phyloP scores from a whole-genome alignment of 495 filamentous ascomycete species.

The Daldinia grandis region DNA sequence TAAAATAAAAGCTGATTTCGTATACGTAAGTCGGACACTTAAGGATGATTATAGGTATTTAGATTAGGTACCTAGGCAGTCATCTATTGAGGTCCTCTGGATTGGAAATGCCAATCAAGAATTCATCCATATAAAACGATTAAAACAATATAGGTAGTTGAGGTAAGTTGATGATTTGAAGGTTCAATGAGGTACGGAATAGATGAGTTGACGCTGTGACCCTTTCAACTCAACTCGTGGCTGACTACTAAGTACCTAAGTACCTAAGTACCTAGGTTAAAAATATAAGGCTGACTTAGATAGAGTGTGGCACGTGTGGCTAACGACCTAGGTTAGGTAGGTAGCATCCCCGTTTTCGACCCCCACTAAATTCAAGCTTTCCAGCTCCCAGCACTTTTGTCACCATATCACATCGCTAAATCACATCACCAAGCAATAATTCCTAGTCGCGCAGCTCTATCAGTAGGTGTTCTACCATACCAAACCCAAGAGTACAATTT shows the following conservation, averaged over 20 bases:
- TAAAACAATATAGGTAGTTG: neutral
- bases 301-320: conserved; percentile 5
- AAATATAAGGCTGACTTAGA: neutral
- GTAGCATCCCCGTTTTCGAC: neutral
- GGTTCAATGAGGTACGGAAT: no score
- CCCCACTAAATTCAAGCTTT: conserved; percentile 31
- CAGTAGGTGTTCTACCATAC: neutral
- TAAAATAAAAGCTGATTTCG: neutral
- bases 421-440: conserved; percentile 10
- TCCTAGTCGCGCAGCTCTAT: neutral
- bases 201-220: neutral
- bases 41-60: neutral
- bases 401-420: neutral
- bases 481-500: neutral
- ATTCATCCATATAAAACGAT: neutral
- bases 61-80: neutral
- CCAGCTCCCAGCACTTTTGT: conserved; percentile 13
- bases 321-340: no score
- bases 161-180: no score
- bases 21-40: neutral
- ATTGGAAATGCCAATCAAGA: neutral
- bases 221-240: neutral
- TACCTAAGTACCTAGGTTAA: neutral
- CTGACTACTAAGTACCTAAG: neutral
- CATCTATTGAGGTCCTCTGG: neutral